These are phyloP conservation scores for Clonostachys rhizophaga DNA, from an alignment of 2,329 filamentous ascomycete species.

Conservation along the genomic window DNA sequence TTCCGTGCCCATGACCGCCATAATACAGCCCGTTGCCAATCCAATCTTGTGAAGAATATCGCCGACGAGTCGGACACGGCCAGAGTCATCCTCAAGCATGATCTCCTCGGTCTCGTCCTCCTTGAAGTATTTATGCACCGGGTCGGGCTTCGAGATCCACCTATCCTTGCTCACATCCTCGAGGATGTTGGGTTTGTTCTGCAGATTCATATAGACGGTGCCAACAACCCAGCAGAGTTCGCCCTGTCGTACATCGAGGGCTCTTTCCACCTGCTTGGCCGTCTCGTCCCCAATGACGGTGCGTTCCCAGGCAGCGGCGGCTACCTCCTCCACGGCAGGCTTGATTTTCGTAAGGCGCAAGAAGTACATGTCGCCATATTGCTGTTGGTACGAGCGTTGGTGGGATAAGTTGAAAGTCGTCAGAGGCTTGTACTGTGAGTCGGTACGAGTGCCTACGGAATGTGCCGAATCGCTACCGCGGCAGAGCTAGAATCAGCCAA, in stretches of 20 bases:
- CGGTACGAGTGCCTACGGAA: slow-evolving; percentile 42
- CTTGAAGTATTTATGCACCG: slow-evolving; percentile 71
- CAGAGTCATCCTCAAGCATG: slow-evolving; percentile 95
- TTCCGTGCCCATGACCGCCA: slow-evolving; percentile 93
- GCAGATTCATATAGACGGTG: slow-evolving; percentile 97
- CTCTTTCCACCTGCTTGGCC: slow-evolving; percentile 74
- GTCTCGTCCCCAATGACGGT: slow-evolving; percentile 74
- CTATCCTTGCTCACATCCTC: slow-evolving; percentile 94
- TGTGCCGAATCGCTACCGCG: slow-evolving; percentile 23
- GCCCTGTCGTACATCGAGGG: slow-evolving; percentile 92
- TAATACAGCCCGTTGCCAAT: slow-evolving; percentile 87
- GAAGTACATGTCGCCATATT: slow-evolving; percentile 98
- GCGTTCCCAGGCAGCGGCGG: slow-evolving; percentile 70
- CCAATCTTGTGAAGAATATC: slow-evolving; percentile 60
- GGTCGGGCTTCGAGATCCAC: slow-evolving; percentile 81
- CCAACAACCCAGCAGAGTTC: slow-evolving; percentile 93
- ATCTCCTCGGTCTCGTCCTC: slow-evolving; percentile 58
- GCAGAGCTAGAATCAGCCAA: background rate
- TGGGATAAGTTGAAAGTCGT: slow-evolving; percentile 69
- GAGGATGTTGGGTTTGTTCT: slow-evolving; percentile 90
- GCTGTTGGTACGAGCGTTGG: slow-evolving; percentile 78
- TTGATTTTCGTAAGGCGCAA: slow-evolving; percentile 84
- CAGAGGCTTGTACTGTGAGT: slow-evolving; percentile 67
- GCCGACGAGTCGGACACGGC: slow-evolving; percentile 76
- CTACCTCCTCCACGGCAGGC: slow-evolving; percentile 72